Evolutionary conservation across 2,329 filamentous ascomycete species (phyloP), one percentile per base, ranked within the genome.

Genomic region (Elsinoe necatrix): DNA sequence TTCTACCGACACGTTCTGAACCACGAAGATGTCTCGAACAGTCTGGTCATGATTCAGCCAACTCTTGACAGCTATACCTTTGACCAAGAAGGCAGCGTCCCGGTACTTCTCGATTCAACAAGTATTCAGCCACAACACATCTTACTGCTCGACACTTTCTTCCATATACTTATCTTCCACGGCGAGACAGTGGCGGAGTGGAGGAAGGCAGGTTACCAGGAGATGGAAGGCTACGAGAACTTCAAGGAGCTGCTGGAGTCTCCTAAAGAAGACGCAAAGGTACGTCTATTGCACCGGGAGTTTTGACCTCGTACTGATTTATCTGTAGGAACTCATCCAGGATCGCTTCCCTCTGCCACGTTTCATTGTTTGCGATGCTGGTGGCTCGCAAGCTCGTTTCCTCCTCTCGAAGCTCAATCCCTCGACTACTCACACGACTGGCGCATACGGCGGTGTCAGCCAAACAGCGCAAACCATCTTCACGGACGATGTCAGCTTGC

Each of bases 121-220:
- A 96, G 90, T 4, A 98, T 98, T 64, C 92, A 97, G 68, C 86
- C 90, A 8, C 88, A 91, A 20, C 95, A 95, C 59, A 88, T 97
- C 59, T 80, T 98, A 52, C 83, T 98, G 9, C 84, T 98, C 56
- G 93, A 98, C 67, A 97, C 93, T 0, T 98, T 98, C 78, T 98
- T 98, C 81, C 93, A 98, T 71, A 98, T 98, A 60, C 82, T 98
- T 56, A 98, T 98, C 65, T 98, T 97, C 81, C 91, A 98, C 66
- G 93, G 93, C 61, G 92, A 98, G 77, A 97, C 92, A 0, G 87
- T 97, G 72, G 93, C 93, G 0, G 90, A 96, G 70, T 98, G 93
- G 93, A 85, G 91, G 63, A 97, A 98, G 72, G 91, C 91, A 16
- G 93, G 93, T 1, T 98, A 98, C 69, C 93, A 98, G 65, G 90